A percentile compares a stretch with the other conserved stretches of the same genome.
phyloP scores from a whole-genome alignment of 202 grass and related monocot species.

The Bolboschoenoplectus hybrid region DNA sequence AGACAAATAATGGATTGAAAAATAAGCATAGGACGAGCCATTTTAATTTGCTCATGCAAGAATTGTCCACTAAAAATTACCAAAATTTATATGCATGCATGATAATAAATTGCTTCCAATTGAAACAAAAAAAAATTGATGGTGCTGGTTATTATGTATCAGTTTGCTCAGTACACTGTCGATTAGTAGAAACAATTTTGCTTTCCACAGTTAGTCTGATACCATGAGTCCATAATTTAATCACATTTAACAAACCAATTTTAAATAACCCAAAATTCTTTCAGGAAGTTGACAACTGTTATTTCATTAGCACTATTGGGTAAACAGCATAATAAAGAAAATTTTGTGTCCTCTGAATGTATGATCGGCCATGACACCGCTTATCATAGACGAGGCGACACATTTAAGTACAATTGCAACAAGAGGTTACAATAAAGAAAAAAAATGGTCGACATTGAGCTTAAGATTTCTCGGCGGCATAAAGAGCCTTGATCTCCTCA shows the following conservation, averaged over 20 bases:
- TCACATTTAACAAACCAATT: too few species aligned
- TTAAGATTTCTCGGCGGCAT: conserved; percentile 54
- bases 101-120: background rate
- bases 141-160: background rate
- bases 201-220: background rate
- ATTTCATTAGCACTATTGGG: conserved; percentile 5
- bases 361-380: background rate
- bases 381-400: background rate
- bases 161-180: background rate
- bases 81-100: background rate
- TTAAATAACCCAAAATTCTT: background rate
- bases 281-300: background rate
- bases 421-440: conserved; percentile 24
- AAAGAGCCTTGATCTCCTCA: conserved; percentile 84
- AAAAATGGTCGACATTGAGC: conserved; percentile 31
- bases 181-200: background rate
- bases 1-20: background rate
- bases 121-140: background rate
- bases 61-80: background rate
- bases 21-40: background rate
- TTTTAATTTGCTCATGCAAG: background rate
- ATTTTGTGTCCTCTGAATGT: background rate
- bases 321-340: conserved; percentile 9
- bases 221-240: too few species aligned
- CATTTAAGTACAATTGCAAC: conserved; percentile 31